Conservation (phyloP, 2,329 filamentous ascomycete genomes). For the Scedosporium apiospermum region DNA sequence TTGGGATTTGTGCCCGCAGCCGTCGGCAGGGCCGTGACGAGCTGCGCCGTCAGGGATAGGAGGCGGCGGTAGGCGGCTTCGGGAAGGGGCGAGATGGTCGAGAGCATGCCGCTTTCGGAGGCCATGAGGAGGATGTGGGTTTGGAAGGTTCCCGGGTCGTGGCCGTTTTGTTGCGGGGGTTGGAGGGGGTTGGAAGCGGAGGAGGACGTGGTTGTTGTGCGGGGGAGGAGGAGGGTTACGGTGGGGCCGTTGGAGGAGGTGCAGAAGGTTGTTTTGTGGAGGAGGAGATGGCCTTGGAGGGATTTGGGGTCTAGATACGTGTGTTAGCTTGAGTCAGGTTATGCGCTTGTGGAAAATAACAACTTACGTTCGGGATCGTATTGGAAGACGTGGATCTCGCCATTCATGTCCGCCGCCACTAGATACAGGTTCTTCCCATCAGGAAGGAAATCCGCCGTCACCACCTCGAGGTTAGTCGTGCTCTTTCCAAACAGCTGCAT, state of each 20-base stretch:
- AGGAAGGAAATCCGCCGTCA: constrained; percentile 80
- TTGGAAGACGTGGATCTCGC: constrained; percentile 79
- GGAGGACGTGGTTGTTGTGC: constrained; percentile 16
- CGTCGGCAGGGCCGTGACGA: constrained; percentile 67
- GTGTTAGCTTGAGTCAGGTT: neutral
- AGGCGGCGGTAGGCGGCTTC: constrained; percentile 80
- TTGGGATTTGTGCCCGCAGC: constrained; percentile 75
- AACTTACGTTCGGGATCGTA: constrained; percentile 86
- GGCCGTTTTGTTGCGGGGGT: constrained; percentile 17
- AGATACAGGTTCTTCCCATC: constrained; percentile 76
- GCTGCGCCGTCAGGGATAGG: constrained; percentile 68
- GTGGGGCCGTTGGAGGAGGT: constrained; percentile 70
- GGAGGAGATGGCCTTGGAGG: constrained; percentile 74
- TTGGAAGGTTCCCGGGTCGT: constrained; percentile 18
- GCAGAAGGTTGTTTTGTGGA: constrained; percentile 83
- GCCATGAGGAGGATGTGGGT: constrained; percentile 54
- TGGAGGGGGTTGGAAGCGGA: constrained; percentile 6
- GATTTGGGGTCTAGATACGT: constrained; percentile 70
- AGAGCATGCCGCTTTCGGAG: constrained; percentile 67
- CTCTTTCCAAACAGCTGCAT: constrained; percentile 91
- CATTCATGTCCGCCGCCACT: constrained; percentile 73
- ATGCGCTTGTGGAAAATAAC: neutral
- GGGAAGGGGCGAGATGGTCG: constrained; percentile 65
- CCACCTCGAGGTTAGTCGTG: constrained; percentile 64
- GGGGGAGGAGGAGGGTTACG: constrained; percentile 58